Base-by-base conservation (phyloP, 2,329 filamentous ascomycete genomes). In the Talaromyces sp. region DNA sequence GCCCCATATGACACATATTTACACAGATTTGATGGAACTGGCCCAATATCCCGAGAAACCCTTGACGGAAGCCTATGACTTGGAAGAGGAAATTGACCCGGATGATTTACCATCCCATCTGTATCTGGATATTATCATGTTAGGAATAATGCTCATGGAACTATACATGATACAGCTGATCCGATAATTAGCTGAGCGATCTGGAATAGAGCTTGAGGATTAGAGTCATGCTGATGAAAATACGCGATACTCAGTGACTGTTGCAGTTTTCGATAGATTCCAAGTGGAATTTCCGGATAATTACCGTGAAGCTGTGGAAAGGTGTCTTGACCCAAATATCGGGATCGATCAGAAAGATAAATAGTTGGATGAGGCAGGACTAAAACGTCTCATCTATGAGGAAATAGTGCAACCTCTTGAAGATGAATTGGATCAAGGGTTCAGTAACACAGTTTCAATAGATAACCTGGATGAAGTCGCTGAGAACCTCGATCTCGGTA, bases 111-210 rank as follows among this genome's bases (percentile, higher is more conserved):
- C 47, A 27, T 36, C 40, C 9, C 60, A 61, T 31, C 60, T 47
- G 5, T 61, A 50, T 23, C 60, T 55, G 30, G 40, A 61, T 57
- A 56, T 61, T n/a, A 36, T 61, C 28, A 61, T 50, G 23, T 34
- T 61, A 44, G 60, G 42, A 14, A 61, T 57, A 6, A 56, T 61
- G 27, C n/a, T 61, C 10, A 61, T 61, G 47, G 54, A 61, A 42
- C n/a, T 61, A 14, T 61, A 61, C 33, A 27, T 61, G 31, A 47
- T 56, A 10, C 56, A 56, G 34, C 47, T 33, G 10, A 57, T 61
- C 14, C 54, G 53, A 34, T 51, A 47, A 9, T 47, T 61, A 4
- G 60, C 54, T 16, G 55, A 57, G 18, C 47, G 53, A 31, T 47
- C 47, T n/a, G 42, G 23, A 34, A 54, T 61, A 2, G 30, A 50